Conservation (phyloP, 2,329 filamentous ascomycete species). For the Rutstroemia sydowiana region DNA sequence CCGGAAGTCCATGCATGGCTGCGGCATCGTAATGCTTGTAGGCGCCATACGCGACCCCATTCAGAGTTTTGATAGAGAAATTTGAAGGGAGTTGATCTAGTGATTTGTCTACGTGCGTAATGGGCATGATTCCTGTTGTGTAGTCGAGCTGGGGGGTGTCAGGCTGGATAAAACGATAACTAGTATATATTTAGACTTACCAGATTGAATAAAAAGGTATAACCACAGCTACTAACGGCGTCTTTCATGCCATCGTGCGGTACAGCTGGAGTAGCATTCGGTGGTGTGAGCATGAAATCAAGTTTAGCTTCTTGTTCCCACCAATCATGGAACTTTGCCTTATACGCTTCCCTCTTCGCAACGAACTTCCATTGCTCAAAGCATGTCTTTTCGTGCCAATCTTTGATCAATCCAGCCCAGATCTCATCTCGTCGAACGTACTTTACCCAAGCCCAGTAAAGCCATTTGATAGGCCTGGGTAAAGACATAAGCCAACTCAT, state of each 20-base stretch:
- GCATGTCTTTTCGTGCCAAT: constrained; percentile 67
- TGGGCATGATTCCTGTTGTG: constrained; percentile 70
- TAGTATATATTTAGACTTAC: too few relatives aligned
- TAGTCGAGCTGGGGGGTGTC: constrained; percentile 63
- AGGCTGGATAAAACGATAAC: too few relatives aligned
- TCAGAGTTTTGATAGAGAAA: constrained; percentile 58
- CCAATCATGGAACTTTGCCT: constrained; percentile 74
- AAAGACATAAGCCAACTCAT: constrained; percentile 68
- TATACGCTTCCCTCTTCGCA: constrained; percentile 67
- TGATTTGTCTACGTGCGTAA: constrained; percentile 71
- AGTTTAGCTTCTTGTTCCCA: constrained; percentile 66
- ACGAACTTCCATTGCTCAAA: constrained; percentile 80
- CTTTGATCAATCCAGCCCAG: constrained; percentile 69
- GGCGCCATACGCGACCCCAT: constrained; percentile 73
- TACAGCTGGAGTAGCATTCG: constrained; percentile 82
- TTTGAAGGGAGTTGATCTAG: constrained; percentile 57
- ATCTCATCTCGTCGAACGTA: constrained; percentile 69
- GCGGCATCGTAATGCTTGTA: constrained; percentile 79
- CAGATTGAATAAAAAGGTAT: constrained; percentile 89
- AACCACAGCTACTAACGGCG: constrained; percentile 79
- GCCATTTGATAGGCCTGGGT: constrained; percentile 65
- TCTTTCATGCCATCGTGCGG: constrained; percentile 82
- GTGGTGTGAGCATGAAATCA: constrained; percentile 77
- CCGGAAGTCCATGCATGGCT: constrained; percentile 81
- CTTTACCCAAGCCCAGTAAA: constrained; percentile 87